Evolutionary conservation across 2,329 filamentous ascomycete genomes (phyloP).

Genomic region (Clathrospora elynae): DNA sequence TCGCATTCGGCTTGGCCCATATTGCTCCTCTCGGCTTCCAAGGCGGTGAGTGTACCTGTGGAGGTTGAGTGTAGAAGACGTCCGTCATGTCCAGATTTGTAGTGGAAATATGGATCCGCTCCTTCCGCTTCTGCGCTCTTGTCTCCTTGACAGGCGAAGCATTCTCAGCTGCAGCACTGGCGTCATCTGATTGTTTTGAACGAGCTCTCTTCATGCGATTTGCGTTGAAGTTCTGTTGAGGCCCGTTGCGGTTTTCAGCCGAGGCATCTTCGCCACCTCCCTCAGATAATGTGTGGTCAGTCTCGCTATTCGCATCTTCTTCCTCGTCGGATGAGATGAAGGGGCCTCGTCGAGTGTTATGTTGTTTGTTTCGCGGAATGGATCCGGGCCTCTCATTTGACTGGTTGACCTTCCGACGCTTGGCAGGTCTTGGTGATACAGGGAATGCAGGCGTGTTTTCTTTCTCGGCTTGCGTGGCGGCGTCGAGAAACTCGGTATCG

Average conservation of each 20-base stretch:
- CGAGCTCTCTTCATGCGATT: constrained; percentile 22
- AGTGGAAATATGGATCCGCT: constrained; percentile 52
- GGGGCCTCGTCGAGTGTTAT: constrained; percentile 22
- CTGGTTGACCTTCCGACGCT: constrained; percentile 42
- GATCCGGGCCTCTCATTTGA: constrained; percentile 29
- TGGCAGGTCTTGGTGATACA: constrained; percentile 42
- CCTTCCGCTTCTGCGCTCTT: constrained; percentile 45
- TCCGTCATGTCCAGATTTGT: constrained; percentile 49
- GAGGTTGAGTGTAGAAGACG: constrained; percentile 52
- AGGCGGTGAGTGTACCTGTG: constrained; percentile 49
- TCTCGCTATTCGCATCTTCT: constrained; percentile 16
- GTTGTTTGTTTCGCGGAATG: constrained; percentile 30
- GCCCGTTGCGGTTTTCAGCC: constrained; percentile 11
- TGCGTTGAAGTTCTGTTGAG: constrained; percentile 11
- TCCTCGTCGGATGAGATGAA: constrained; percentile 39
- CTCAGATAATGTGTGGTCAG: constrained; percentile 17
- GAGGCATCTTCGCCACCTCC: constrained; percentile 15
- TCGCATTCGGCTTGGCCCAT: constrained; percentile 52
- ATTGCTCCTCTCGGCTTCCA: constrained; percentile 54
- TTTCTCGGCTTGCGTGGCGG: constrained; percentile 58
- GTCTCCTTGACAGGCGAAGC: constrained; percentile 31
- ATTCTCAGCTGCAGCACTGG: constrained; percentile 13
- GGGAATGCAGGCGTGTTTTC: constrained; percentile 40
- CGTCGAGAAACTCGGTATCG: constrained; percentile 69
- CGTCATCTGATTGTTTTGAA: constrained; percentile 15